Evolutionary conservation across 169 alveolate species (phyloP).

Genomic region (Toxoplasma gondii): DNA sequence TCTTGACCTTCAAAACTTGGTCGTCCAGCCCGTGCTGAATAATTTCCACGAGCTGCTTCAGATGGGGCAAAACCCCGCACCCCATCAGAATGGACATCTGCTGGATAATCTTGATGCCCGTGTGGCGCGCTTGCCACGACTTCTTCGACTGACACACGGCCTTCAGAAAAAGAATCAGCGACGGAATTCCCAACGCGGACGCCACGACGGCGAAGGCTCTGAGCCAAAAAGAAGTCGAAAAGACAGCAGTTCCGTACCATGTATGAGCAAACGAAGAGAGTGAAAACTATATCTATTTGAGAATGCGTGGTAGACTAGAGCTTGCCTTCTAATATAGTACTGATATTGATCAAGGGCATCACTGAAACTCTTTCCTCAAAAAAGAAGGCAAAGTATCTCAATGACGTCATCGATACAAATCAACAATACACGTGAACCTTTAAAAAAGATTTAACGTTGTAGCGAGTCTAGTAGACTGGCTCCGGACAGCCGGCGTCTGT

Average conservation of each 20-base stretch:
- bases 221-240: not conserved
- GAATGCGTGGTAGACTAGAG: no score
- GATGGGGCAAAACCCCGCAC: slow-evolving; percentile 98
- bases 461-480: no score
- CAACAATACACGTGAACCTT: no score
- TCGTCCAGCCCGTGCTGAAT: slow-evolving; percentile 97
- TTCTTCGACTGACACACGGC: slow-evolving; percentile 98
- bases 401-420: not conserved
- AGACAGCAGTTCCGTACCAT: not conserved
- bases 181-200: slow-evolving; percentile 98
- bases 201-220: slow-evolving; percentile 99
- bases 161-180: slow-evolving; percentile 95
- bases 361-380: not conserved
- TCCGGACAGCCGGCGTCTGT: no score
- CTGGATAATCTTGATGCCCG: slow-evolving; percentile 99
- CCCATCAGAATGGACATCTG: slow-evolving; percentile 98
- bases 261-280: not conserved
- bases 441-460: no score
- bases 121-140: slow-evolving; percentile 99
- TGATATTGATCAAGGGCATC: not conserved
- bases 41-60: slow-evolving; percentile 96
- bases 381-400: not conserved
- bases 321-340: no score
- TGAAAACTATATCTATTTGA: no score
- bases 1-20: slow-evolving; percentile 90